Base-by-base conservation (phyloP, 768 basidiomycete species). In the Tylopilus intermedius region DNA sequence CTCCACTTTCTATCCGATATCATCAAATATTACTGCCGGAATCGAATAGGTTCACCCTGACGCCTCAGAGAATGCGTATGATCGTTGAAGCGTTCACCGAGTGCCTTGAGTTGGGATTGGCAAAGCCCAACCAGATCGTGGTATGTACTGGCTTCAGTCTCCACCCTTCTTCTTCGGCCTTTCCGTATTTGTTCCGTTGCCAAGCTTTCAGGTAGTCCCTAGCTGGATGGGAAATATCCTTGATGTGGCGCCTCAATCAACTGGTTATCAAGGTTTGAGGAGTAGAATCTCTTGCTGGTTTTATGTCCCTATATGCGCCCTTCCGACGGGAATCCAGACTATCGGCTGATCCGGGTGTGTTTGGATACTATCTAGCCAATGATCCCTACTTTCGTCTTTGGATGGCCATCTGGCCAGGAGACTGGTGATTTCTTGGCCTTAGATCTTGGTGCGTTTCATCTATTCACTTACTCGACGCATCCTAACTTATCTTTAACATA, bases 371-470 rank as follows among this genome's bases (percentile, higher is more conserved):
- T 55, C 26, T 53, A 93, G 90, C 90, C 90, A 15, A 92, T 94
- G 96, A 91, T 98, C 48, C 96, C 96, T 4, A 94, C 96, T 0
- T 99, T 76, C 68, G 96, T 98, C 45, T 97, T 98, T 61, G 89
- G 88, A 26, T 98, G 92, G 88, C 96, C 96, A 6, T 82, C 84
- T 9, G 92, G 94, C 4, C 71, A 88, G 53, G 96, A 99, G 74
- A 78, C 75, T 11, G 95, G 96, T 10, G 87, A 94, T 49, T 96
- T 78, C 69, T 83, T 98, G 35, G 93, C 96, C 8, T 73, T 99
- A 30, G 90, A 93, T 70, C 84, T 93, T 33, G 90, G 89, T 88
- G 60, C 63, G 83, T 74, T 32, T 45, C 8, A 5, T 42, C 38
- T 30, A n/a, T 22, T 37, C 47, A 21, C 43, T 18, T 8, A 43